Evolutionary conservation across 768 basidiomycete species (phyloP).

Genomic region (Lactarius sanguifluus): DNA sequence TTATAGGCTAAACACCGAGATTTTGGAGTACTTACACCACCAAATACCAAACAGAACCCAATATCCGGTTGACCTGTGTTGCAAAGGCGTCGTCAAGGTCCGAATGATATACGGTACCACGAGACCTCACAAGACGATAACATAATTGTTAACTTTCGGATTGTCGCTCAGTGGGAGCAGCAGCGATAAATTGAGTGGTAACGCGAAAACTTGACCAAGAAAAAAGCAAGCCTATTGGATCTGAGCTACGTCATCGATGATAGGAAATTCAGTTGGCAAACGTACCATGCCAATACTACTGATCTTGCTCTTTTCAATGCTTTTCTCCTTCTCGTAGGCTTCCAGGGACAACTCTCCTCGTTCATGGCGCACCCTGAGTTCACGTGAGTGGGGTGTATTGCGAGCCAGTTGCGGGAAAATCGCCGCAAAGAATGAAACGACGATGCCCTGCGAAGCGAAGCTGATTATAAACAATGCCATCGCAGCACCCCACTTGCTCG

Average conservation of each 20-base stretch:
- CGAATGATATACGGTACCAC: not conserved
- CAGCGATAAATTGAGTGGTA: slow-evolving; percentile 66
- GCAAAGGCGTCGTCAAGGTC: not conserved
- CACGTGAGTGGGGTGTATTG: slow-evolving; percentile 65
- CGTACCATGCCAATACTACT: slow-evolving; percentile 80
- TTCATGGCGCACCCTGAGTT: slow-evolving; percentile 54
- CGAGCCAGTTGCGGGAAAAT: slow-evolving; percentile 78
- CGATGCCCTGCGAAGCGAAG: slow-evolving; percentile 77
- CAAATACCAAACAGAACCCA: slow-evolving; percentile 82
- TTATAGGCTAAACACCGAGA: not conserved
- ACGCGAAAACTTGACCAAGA: slow-evolving; percentile 66
- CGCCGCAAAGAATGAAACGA: slow-evolving; percentile 78
- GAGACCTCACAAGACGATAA: slow-evolving; percentile 58
- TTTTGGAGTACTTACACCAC: slow-evolving; percentile 64
- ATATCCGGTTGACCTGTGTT: slow-evolving; percentile 60
- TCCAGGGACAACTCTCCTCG: slow-evolving; percentile 57
- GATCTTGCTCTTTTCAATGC: slow-evolving; percentile 79
- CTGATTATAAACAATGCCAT: slow-evolving; percentile 81
- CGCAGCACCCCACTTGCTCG: slow-evolving; percentile 67
- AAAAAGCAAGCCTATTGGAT: slow-evolving; percentile 64
- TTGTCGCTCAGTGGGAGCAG: slow-evolving; percentile 61
- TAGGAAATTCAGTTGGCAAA: not conserved
- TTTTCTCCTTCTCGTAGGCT: slow-evolving; percentile 72
- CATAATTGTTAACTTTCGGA: slow-evolving; percentile 71
- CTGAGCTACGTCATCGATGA: not conserved